phyloP scores from a whole-genome alignment of 106 monocot genomes.

The Dendrobium catenatum region DNA sequence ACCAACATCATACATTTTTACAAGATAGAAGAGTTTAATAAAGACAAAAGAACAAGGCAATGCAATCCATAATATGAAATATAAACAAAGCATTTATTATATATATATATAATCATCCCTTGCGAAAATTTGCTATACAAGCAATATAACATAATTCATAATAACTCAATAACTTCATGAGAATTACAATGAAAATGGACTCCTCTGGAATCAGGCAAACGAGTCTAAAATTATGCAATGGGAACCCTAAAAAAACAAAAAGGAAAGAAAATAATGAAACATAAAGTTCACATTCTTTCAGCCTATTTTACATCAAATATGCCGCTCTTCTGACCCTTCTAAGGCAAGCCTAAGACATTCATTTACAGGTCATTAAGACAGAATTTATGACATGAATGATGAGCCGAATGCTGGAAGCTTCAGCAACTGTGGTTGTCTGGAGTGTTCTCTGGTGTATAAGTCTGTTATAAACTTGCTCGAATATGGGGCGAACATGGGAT shows the following conservation, averaged over 20 bases:
- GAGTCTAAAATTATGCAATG: not conserved
- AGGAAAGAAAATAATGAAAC: not conserved
- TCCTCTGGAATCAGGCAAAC: not conserved
- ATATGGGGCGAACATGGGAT: constrained; percentile 58
- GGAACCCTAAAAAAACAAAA: not conserved
- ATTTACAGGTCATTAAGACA: constrained; percentile 59
- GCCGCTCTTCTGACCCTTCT: not conserved
- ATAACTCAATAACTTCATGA: not conserved
- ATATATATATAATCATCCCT: not conserved
- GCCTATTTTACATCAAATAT: not conserved
- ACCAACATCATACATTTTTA: too few species aligned
- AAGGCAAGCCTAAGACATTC: constrained; percentile 8
- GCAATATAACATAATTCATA: not conserved
- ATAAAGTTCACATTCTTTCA: not conserved
- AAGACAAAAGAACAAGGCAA: too few species aligned
- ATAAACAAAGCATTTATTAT: not conserved
- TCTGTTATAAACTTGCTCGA: constrained; percentile 57
- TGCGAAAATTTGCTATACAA: constrained; percentile 1
- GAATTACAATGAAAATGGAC: not conserved
- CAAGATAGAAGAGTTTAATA: too few species aligned
- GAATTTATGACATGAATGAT: constrained; percentile 66
- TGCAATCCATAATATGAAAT: not conserved
- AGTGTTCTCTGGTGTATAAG: constrained; percentile 45
- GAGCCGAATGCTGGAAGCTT: constrained; percentile 33
- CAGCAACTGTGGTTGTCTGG: constrained; percentile 31